Evolutionary conservation across 2,329 filamentous ascomycete genomes (phyloP).

Genomic region (Colletotrichum eleusines): DNA sequence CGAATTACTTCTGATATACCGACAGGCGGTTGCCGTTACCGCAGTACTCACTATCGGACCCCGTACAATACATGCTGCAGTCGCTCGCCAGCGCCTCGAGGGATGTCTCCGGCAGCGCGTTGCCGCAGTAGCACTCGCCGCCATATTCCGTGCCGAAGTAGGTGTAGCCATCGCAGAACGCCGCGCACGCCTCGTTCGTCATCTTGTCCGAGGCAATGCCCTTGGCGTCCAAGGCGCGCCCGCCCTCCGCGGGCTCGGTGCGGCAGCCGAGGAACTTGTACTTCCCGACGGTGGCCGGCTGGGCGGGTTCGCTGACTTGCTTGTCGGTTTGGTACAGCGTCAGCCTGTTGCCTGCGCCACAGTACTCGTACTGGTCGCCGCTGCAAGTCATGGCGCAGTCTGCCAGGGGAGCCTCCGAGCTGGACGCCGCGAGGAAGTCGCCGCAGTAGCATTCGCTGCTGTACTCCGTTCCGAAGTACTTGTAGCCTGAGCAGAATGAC

Average conservation of each 20-base stretch:
- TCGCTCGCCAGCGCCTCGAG: slow-evolving; percentile 48
- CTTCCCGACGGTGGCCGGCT: slow-evolving; percentile 49
- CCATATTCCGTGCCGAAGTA: slow-evolving; percentile 56
- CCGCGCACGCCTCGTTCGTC: slow-evolving; percentile 51
- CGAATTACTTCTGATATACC: slow-evolving; percentile 48
- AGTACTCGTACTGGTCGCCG: slow-evolving; percentile 51
- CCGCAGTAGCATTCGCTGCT: slow-evolving; percentile 56
- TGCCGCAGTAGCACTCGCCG: slow-evolving; percentile 54
- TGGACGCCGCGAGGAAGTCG: slow-evolving; percentile 47
- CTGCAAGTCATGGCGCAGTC: slow-evolving; percentile 53
- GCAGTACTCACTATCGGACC: slow-evolving; percentile 53
- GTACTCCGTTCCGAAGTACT: slow-evolving; percentile 58
- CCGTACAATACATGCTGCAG: slow-evolving; percentile 57
- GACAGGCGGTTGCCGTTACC: slow-evolving; percentile 55
- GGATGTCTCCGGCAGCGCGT: slow-evolving; percentile 47
- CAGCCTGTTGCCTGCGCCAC: slow-evolving; percentile 50
- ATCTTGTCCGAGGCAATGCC: slow-evolving; percentile 46
- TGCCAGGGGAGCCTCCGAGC: slow-evolving; percentile 45
- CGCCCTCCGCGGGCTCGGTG: slow-evolving; percentile 50
- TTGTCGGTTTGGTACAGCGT: slow-evolving; percentile 51
- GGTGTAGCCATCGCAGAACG: slow-evolving; percentile 48
- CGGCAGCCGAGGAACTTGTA: slow-evolving; percentile 53
- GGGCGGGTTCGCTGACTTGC: slow-evolving; percentile 47
- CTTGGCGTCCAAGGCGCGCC: slow-evolving; percentile 49
- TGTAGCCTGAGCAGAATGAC: slow-evolving; percentile 51